Evolutionary conservation across 2,329 filamentous ascomycete genomes (phyloP).

Genomic region (Magnaporthiopsis incrustans): DNA sequence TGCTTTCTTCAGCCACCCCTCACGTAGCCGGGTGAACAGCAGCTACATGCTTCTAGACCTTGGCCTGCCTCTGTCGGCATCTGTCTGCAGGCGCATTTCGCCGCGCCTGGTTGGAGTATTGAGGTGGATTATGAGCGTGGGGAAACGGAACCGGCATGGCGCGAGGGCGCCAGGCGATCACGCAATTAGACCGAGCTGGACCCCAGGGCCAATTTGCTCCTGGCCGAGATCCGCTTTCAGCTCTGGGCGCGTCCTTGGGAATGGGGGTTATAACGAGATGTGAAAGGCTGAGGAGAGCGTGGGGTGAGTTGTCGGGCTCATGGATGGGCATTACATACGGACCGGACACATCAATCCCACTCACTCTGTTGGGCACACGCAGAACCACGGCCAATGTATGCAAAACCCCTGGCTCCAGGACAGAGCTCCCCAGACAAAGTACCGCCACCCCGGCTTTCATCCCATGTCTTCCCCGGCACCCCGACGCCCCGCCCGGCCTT

Average conservation of each 20-base stretch:
- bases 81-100: background rate
- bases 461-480: background rate
- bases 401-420: background rate
- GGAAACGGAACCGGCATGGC: conserved; percentile 4
- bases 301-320: too few relatives aligned
- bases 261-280: background rate
- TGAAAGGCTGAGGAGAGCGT: background rate
- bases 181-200: conserved; percentile 2
- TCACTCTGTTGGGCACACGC: background rate
- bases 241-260: background rate
- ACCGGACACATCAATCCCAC: background rate
- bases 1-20: background rate
- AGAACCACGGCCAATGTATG: background rate
- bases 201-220: background rate
- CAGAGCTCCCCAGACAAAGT: background rate
- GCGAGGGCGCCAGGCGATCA: conserved; percentile 4
- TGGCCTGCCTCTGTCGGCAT: background rate
- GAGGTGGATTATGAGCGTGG: background rate
- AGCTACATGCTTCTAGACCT: background rate
- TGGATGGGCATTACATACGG: too few relatives aligned
- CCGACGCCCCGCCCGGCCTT: too few relatives aligned
- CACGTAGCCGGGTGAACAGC: background rate
- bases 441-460: background rate
- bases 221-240: background rate
- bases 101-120: background rate